A percentile compares a stretch with the other conserved stretches of the same genome.
phyloP scores from a whole-genome alignment of 306 rosid genomes.

The Abrus pulchellus region DNA sequence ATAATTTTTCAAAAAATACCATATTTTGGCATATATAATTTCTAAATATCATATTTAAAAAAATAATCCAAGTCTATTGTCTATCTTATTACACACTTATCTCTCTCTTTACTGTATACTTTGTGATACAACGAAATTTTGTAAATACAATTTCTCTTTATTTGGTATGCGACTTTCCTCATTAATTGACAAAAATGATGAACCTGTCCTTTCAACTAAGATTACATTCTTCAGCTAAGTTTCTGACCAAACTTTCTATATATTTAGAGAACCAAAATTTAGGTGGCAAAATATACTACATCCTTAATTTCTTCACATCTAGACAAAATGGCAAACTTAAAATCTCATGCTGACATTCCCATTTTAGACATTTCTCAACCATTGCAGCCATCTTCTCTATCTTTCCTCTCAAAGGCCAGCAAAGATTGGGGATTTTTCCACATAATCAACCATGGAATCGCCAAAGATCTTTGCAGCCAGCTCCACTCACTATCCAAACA shows the following conservation, averaged over 20 bases:
- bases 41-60: no score
- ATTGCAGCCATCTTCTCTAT: constrained; percentile 60
- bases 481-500: constrained; percentile 59
- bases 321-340: constrained; percentile 59
- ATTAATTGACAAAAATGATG: constrained; percentile 27
- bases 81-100: no score
- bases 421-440: constrained; percentile 88
- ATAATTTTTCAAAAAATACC: no score
- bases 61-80: no score
- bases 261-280: constrained; percentile 49
- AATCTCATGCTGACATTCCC: constrained; percentile 68
- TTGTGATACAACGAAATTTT: no score
- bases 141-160: no score
- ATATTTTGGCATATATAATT: no score
- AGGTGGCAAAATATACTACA: constrained; percentile 50
- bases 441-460: constrained; percentile 86
- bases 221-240: constrained; percentile 36
- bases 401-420: constrained; percentile 67
- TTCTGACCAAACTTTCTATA: constrained; percentile 42
- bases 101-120: no score
- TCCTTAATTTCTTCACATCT: constrained; percentile 47
- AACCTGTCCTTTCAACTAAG: not conserved
- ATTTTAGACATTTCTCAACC: constrained; percentile 77
- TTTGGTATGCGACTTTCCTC: constrained; percentile 13
- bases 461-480: constrained; percentile 67